These are phyloP conservation scores for Apiospora koreana DNA, from an alignment of 2,329 filamentous ascomycete genomes.

Conservation along the genomic window DNA sequence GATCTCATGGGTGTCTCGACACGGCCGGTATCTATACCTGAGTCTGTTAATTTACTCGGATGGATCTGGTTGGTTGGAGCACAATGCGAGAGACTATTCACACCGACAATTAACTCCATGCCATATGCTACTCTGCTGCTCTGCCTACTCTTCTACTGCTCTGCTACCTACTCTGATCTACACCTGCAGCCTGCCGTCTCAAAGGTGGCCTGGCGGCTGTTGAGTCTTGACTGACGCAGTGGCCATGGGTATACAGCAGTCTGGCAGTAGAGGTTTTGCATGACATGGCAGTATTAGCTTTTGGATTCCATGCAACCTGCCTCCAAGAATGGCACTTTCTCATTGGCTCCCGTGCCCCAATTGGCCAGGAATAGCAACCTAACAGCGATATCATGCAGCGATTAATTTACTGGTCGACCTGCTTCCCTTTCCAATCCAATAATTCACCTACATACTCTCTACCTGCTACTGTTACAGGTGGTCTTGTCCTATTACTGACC, in stretches of 20 bases:
- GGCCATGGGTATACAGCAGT: neutral
- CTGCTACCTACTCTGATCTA: no score
- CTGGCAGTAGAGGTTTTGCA: neutral
- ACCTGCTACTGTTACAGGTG: neutral
- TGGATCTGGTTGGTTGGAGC: neutral
- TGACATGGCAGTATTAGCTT: neutral
- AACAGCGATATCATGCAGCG: neutral
- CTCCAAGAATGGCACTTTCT: neutral
- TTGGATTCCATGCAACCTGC: neutral
- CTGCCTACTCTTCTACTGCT: no score
- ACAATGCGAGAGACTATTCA: neutral
- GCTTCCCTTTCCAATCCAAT: neutral
- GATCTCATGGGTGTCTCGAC: neutral
- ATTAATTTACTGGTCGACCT: neutral
- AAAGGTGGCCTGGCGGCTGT: no score
- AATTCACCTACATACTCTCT: neutral
- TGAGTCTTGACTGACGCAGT: no score
- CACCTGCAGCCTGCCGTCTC: no score
- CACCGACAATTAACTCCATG: slow-evolving; percentile 6
- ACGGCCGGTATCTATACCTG: neutral
- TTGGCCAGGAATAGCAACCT: neutral
- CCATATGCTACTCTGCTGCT: neutral
- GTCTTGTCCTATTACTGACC: neutral
- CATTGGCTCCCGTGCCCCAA: neutral
- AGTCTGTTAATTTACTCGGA: neutral